Evolutionary conservation across 139 green algal species (phyloP).

Genomic region (Asterochloris sp.): DNA sequence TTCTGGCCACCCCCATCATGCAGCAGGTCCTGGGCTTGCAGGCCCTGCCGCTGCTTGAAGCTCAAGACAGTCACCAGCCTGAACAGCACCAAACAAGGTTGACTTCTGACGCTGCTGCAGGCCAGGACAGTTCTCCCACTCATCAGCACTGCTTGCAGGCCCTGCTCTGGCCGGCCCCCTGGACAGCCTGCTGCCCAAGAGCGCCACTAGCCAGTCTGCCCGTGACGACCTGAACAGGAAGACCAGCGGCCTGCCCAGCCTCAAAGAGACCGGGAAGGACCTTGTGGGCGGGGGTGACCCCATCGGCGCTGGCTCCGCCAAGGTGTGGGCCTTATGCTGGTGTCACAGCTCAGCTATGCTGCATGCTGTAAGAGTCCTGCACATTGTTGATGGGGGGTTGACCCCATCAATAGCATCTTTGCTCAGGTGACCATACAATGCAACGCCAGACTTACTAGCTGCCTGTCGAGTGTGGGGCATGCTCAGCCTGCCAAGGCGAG

Average conservation of each 20-base stretch:
- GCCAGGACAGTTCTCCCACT: too few relatives aligned
- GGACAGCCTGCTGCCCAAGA: slow-evolving; percentile 9
- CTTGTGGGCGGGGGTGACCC: slow-evolving; percentile 2
- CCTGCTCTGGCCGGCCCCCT: neutral
- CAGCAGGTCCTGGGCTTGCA: too few relatives aligned
- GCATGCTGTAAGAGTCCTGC: neutral
- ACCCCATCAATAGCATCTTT: neutral
- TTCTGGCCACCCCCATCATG: too few relatives aligned
- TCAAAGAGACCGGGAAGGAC: slow-evolving; percentile 2
- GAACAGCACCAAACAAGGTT: too few relatives aligned
- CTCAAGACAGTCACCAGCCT: too few relatives aligned
- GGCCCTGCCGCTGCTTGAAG: too few relatives aligned
- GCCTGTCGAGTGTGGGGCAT: neutral
- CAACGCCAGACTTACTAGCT: too few relatives aligned
- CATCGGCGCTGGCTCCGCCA: neutral
- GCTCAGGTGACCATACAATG: too few relatives aligned
- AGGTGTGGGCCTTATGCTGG: neutral
- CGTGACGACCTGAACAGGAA: slow-evolving; percentile 19
- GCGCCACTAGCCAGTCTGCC: neutral
- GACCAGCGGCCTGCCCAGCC: neutral
- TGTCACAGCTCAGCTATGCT: neutral
- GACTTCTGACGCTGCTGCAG: too few relatives aligned
- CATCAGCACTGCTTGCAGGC: neutral
- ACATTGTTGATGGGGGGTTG: neutral
- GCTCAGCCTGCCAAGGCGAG: neutral